Evolutionary conservation across 441 rosid genomes (phyloP).

Genomic region (Pelargonium cotyledonis): DNA sequence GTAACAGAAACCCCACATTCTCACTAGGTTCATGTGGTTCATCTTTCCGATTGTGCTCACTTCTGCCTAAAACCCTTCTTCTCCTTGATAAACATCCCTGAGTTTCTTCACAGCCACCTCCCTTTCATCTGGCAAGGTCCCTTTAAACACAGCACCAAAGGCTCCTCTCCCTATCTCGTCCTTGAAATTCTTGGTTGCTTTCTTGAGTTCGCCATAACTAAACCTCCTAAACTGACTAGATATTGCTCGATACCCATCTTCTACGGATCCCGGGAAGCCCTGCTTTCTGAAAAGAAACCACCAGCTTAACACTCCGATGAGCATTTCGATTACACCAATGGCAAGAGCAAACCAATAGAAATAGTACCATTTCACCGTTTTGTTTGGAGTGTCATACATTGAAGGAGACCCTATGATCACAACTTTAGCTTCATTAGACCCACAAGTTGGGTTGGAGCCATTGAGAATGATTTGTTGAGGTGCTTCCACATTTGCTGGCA

Average conservation of each 20-base stretch:
- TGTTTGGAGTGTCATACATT: constrained; percentile 17
- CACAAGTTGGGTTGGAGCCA: constrained; percentile 17
- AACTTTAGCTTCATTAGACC: background rate
- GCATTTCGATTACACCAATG: constrained; percentile 34
- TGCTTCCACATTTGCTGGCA: constrained; percentile 22
- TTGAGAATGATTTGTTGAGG: constrained; percentile 6
- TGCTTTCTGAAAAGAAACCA: constrained; percentile 27
- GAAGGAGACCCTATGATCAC: constrained; percentile 17
- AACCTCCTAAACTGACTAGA: background rate
- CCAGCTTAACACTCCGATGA: constrained; percentile 25
- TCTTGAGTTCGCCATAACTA: background rate
- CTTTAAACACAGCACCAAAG: background rate
- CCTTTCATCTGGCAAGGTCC: background rate
- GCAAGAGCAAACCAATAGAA: constrained; percentile 34
- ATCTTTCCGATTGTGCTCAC: background rate
- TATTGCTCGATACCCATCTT: constrained; percentile 17
- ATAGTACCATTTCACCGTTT: constrained; percentile 34
- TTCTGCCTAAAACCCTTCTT: constrained; percentile 4
- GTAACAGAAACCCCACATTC: background rate
- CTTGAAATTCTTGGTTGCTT: background rate
- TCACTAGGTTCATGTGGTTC: constrained; percentile 1
- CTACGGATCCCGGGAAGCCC: constrained; percentile 10
- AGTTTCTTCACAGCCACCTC: constrained; percentile 1
- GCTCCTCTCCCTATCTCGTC: background rate
- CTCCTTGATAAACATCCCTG: background rate